Evolutionary conservation across 2,329 filamentous ascomycete species (phyloP), one percentile per base, ranked within the genome.

Genomic region (Penicillium frequentans): DNA sequence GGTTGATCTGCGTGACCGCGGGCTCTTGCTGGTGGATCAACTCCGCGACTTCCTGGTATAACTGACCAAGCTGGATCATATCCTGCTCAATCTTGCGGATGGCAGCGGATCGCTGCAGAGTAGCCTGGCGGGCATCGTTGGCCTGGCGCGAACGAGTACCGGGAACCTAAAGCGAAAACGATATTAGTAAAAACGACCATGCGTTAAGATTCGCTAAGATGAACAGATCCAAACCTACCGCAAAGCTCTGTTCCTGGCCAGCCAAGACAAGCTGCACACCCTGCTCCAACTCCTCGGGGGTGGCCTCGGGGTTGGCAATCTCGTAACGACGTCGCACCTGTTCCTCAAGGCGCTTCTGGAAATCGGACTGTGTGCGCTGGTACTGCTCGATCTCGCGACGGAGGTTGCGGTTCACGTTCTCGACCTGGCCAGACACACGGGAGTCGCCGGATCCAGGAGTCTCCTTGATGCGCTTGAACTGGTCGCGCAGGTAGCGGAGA

Each of bases 31-130:
- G 87, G 35, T 92, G 83, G 59, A 98, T 88, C 49, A 96, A 81
- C 31, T 87, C 86, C 65, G 96, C 90, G 78, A 98, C 88, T 65
- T 97, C 89, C 72, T 92, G 86, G 85, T 97, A 96, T 54, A 98
- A 81, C 75, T 95, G 86, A 6, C 90, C 86, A 55, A 99, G 82
- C 76, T 96, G 90, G 11, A 90, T 86, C 84, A 98, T 90, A 72
- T 96, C 90, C 70, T 85, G 82, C 79, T 96, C 92, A 70, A 98
- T 96, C 82, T 96, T 93, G 76, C 92, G 86, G 65, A 99, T 90
- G 43, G 90, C 92, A 52, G 86, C 86, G 74, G 96, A 92, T 64
- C 95, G 89, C 63, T 91, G 91, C 65, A 84, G 85, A 55, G 96
- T 82, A 35, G 91, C 91, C 37, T 87, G 86, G 63, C 89, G 87